These are phyloP conservation scores for Zygoascus flipseniorum DNA, from an alignment of 805 yeast genomes.

Conservation along the genomic window DNA sequence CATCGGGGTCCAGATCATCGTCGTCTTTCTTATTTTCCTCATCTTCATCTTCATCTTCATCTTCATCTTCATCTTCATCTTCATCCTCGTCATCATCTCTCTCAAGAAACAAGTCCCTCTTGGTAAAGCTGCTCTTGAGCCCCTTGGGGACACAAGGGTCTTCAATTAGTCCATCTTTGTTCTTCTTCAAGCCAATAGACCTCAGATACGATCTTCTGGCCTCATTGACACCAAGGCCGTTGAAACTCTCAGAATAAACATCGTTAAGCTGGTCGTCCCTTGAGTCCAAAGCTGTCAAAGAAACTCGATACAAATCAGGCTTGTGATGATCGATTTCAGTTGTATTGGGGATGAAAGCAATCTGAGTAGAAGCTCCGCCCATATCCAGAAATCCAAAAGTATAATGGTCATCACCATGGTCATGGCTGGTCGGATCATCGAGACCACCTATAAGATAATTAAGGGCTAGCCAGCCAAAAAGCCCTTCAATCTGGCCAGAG, in stretches of 20 bases:
- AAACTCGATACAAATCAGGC: slow-evolving; percentile 63
- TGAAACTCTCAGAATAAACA: slow-evolving; percentile 90
- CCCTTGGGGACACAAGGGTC: slow-evolving; percentile 83
- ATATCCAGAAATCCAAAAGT: slow-evolving; percentile 94
- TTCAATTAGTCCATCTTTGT: slow-evolving; percentile 27
- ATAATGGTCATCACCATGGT: slow-evolving; percentile 22
- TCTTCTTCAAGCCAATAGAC: slow-evolving; percentile 4
- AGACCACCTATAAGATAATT: slow-evolving; percentile 74
- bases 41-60: slow-evolving; percentile 9
- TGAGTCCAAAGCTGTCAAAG: slow-evolving; percentile 52
- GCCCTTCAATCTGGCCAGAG: slow-evolving; percentile 89
- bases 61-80: slow-evolving; percentile 5
- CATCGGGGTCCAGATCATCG: slow-evolving; percentile 10
- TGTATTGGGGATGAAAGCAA: slow-evolving; percentile 76
- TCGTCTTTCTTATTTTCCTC: slow-evolving; percentile 14
- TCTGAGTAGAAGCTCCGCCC: slow-evolving; percentile 99
- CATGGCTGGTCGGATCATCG: slow-evolving; percentile 24
- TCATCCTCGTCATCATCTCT: slow-evolving; percentile 9
- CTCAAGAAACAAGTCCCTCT: neutral
- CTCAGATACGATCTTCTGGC: slow-evolving; percentile 65
- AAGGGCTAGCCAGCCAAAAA: slow-evolving; percentile 91
- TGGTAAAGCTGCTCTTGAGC: slow-evolving; percentile 27
- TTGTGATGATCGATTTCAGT: slow-evolving; percentile 54
- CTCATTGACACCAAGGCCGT: slow-evolving; percentile 95
- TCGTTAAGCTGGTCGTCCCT: slow-evolving; percentile 42